Percentiles rank a stretch among this genome's conserved stretches.
phyloP scores from a whole-genome alignment of 225 moss, liverwort and hornwort species.

The Anthoceros angustus region DNA sequence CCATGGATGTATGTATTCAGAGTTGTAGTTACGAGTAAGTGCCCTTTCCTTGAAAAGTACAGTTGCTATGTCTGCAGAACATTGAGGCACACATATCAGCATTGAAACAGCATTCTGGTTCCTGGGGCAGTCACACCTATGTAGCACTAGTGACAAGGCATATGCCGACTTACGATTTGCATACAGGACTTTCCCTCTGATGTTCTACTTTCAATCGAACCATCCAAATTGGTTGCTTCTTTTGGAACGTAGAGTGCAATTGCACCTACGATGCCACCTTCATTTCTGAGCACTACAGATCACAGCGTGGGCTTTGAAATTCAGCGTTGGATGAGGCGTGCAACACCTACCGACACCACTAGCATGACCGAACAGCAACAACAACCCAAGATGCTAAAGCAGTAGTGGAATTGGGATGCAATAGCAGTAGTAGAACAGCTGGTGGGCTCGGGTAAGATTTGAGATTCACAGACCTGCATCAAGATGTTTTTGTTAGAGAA shows the following conservation, averaged over 20 bases:
- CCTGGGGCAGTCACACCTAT: background rate
- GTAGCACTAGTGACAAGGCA: background rate
- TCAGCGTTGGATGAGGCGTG: background rate
- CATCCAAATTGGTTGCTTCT: background rate
- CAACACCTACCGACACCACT: conserved; percentile 77
- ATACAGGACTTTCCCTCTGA: background rate
- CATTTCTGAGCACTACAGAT: conserved; percentile 53
- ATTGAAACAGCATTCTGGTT: background rate
- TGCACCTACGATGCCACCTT: conserved; percentile 45
- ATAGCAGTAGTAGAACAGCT: conserved; percentile 37
- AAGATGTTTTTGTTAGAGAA: background rate
- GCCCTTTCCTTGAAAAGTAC: conserved; percentile 84
- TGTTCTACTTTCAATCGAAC: background rate
- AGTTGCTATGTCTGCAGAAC: conserved; percentile 44
- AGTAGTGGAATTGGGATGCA: too few species aligned
- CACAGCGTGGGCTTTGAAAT: background rate
- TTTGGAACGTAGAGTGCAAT: conserved; percentile 11
- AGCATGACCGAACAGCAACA: conserved; percentile 54
- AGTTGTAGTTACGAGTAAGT: too few species aligned
- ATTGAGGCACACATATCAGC: background rate
- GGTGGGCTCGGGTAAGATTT: conserved; percentile 64
- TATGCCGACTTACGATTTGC: background rate
- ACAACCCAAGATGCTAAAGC: conserved; percentile 54
- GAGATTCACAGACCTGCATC: conserved; percentile 88
- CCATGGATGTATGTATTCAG: too few species aligned